Evolutionary conservation across 2,329 filamentous ascomycete species (phyloP).

Genomic region (Ophiostoma tasmaniense): DNA sequence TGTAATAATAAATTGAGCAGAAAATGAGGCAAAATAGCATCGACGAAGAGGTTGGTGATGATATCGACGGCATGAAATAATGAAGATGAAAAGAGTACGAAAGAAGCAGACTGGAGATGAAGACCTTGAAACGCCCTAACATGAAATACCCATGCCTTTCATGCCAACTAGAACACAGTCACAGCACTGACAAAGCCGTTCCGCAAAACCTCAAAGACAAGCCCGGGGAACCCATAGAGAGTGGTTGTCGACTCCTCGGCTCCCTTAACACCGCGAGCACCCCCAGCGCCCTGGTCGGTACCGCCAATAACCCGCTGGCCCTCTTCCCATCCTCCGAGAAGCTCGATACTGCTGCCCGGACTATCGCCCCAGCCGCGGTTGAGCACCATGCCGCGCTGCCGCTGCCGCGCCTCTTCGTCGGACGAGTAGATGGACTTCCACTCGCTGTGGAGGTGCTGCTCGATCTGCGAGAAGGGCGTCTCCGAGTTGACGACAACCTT

Average conservation of each 20-base stretch:
- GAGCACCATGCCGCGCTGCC: constrained; percentile 70
- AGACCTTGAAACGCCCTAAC: background rate
- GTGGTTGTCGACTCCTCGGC: constrained; percentile 62
- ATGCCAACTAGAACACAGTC: constrained; percentile 61
- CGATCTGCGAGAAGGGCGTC: constrained; percentile 65
- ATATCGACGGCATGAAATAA: background rate
- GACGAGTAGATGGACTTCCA: constrained; percentile 61
- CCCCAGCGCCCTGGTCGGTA: constrained; percentile 19
- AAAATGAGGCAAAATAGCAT: background rate
- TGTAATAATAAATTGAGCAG: background rate
- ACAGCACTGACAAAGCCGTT: constrained; percentile 83
- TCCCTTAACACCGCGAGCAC: constrained; percentile 42
- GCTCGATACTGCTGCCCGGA: constrained; percentile 80
- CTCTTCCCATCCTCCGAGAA: constrained; percentile 75
- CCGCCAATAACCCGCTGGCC: constrained; percentile 33
- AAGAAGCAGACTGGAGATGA: background rate
- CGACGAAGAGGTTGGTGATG: background rate
- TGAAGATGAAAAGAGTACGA: background rate
- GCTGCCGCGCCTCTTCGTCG: constrained; percentile 41
- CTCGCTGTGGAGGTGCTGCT: constrained; percentile 55
- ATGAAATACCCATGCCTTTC: background rate
- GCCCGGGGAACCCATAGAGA: constrained; percentile 83
- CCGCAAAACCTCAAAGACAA: constrained; percentile 93
- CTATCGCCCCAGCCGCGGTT: constrained; percentile 89
- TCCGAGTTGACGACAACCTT: constrained; percentile 58